Evolutionary conservation across 805 yeast genomes (phyloP).

Genomic region (Metschnikowia proteae): DNA sequence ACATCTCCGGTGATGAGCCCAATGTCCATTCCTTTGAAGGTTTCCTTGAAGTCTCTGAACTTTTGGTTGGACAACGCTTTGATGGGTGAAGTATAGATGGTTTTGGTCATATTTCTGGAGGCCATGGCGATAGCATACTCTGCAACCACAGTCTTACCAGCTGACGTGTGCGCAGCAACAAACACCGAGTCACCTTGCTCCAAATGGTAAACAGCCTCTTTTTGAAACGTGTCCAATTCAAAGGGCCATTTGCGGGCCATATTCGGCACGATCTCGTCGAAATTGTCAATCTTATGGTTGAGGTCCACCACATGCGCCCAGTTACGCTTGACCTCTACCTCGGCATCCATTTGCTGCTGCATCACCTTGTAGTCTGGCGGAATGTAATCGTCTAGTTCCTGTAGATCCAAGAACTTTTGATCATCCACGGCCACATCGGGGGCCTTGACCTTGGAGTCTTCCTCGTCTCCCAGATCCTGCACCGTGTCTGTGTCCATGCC

Average conservation of each 20-base stretch:
- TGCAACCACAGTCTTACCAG: constrained; percentile 97
- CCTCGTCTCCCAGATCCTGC: constrained; percentile 1
- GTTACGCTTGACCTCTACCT: constrained; percentile 42
- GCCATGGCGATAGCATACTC: constrained; percentile 99
- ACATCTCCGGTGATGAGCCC: constrained; percentile 98
- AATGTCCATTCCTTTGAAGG: constrained; percentile 77
- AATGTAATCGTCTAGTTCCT: constrained; percentile 45
- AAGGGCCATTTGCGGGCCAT: constrained; percentile 96
- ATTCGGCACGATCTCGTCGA: constrained; percentile 82
- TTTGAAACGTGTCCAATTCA: constrained; percentile 90
- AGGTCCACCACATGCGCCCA: constrained; percentile 97
- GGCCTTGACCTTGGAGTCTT: background rate
- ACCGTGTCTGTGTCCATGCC: constrained; percentile 8
- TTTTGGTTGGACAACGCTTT: constrained; percentile 88
- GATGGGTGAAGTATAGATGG: constrained; percentile 94
- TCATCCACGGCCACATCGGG: background rate
- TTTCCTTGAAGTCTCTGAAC: constrained; percentile 79
- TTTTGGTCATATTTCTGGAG: constrained; percentile 90
- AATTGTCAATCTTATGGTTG: constrained; percentile 77
- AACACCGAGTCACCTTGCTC: constrained; percentile 98
- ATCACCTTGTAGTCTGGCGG: constrained; percentile 32
- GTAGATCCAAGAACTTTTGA: constrained; percentile 14
- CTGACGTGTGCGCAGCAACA: constrained; percentile 98
- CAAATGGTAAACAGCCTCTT: constrained; percentile 92
- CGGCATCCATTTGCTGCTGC: constrained; percentile 22